phyloP scores from a whole-genome alignment of 768 basidiomycete genomes.

The Hydnomerulius pinastri region DNA sequence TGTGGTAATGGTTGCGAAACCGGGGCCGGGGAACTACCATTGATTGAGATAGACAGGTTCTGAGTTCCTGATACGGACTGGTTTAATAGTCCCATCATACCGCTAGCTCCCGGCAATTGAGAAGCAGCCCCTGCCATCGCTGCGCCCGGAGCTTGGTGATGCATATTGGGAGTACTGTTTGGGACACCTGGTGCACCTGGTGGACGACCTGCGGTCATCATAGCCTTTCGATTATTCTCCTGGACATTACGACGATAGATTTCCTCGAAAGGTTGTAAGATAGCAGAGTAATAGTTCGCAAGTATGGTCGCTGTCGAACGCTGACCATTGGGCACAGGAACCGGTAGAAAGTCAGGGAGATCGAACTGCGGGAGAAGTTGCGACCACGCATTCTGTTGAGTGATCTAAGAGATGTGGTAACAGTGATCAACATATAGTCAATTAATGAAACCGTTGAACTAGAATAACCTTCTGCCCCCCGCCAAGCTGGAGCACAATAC shows the following conservation, averaged over 20 bases:
- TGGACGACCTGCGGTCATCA: conserved; percentile 42
- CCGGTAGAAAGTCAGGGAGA: conserved; percentile 57
- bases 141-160: conserved; percentile 14
- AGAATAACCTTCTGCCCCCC: conserved; percentile 64
- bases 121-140: conserved; percentile 15
- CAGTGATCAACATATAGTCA: conserved; percentile 13
- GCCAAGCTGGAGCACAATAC: conserved; percentile 57
- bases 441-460: conserved; percentile 19
- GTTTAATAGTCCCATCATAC: conserved; percentile 26
- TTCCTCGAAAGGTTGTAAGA: conserved; percentile 76
- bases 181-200: conserved; percentile 12
- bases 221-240: conserved; percentile 59
- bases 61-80: conserved; percentile 26
- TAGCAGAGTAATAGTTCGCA: conserved; percentile 57
- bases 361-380: conserved; percentile 56
- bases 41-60: conserved; percentile 18
- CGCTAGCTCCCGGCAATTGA: conserved; percentile 20
- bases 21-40: conserved; percentile 24
- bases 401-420: conserved; percentile 38
- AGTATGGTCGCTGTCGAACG: conserved; percentile 53
- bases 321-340: conserved; percentile 47
- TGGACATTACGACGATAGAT: conserved; percentile 61
- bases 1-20: conserved; percentile 31
- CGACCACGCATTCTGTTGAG: conserved; percentile 57
- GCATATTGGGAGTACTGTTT: conserved; percentile 21